These are phyloP conservation scores for Schizosaccharomyces pombe DNA, from an alignment of 805 yeast genomes.

Conservation along the genomic window ASM294v3 CU329670.1:1480001-1480500, in stretches of 20 bases:
- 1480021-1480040: constrained; percentile 88
- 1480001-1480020: constrained; percentile 88
- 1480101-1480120: constrained; percentile 99
- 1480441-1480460: constrained; percentile 98
- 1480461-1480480: constrained; percentile 98
- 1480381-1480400: constrained; percentile 86
- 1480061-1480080: constrained; percentile 99
- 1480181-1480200: constrained; percentile 99
- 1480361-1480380: constrained; percentile 83
- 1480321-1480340: constrained; percentile 96
- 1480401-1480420: constrained; percentile 95
- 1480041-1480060: constrained; percentile 83
- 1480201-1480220: constrained; percentile 98
- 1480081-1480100: constrained; percentile 90
- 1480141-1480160: constrained; percentile 96
- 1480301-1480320: constrained; percentile 99
- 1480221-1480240: constrained; percentile 95
- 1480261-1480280: constrained; percentile 97
- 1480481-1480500: constrained; percentile 94
- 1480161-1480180: constrained; percentile 94
- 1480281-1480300: constrained; percentile 82
- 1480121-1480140: constrained; percentile 99
- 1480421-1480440: constrained; percentile 95
- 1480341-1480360: constrained; percentile 99
- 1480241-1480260: constrained; percentile 98